Conservation (phyloP, 2,329 filamentous ascomycete genomes). For the Paecilomyces sp. region DNA sequence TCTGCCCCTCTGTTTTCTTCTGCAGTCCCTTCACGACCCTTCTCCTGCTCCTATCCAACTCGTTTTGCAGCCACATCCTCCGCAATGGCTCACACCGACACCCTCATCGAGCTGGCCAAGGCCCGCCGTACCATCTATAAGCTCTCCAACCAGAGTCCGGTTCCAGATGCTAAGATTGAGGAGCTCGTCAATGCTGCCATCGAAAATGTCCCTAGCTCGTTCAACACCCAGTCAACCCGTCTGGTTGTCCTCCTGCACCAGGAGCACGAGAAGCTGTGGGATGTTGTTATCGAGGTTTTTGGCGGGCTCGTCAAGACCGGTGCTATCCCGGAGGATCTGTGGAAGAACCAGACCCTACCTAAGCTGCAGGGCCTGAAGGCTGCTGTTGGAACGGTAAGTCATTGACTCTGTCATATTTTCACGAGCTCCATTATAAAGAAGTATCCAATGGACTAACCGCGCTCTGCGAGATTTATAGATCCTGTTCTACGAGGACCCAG, state of each 20-base stretch:
- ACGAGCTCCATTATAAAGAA: not conserved
- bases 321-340: constrained; percentile 44
- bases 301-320: constrained; percentile 59
- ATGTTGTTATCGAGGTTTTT: constrained; percentile 58
- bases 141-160: constrained; percentile 25
- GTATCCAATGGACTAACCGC: not conserved
- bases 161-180: constrained; percentile 29
- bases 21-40: not conserved
- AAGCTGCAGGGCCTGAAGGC: constrained; percentile 56
- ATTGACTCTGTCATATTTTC: not conserved
- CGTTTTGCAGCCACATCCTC: constrained; percentile 1
- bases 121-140: constrained; percentile 29
- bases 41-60: constrained; percentile 1
- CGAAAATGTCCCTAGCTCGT: constrained; percentile 66
- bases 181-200: constrained; percentile 44
- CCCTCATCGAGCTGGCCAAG: constrained; percentile 24
- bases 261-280: constrained; percentile 86
- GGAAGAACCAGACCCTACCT: constrained; percentile 40
- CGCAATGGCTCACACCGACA: constrained; percentile 10
- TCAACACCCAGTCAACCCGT: constrained; percentile 83
- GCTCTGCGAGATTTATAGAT: not conserved
- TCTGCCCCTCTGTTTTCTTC: not conserved
- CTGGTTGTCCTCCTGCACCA: constrained; percentile 69
- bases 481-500: constrained; percentile 45
- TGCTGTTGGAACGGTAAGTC: constrained; percentile 66